Conservation (phyloP, 306 rosid genomes). For the Fragaria iinumae region DNA sequence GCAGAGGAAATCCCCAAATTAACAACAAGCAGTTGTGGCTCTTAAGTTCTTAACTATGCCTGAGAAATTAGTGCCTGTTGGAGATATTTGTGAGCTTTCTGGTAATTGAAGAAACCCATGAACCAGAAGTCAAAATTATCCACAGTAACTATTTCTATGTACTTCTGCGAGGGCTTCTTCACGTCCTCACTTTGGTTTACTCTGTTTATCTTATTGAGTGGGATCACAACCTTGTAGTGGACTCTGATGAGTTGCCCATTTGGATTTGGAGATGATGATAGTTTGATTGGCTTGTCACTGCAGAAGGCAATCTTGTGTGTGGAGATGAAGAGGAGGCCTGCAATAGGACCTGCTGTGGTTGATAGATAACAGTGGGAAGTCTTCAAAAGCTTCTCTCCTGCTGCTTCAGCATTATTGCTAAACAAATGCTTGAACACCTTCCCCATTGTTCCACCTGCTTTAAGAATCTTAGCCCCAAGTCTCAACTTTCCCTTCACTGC, state of each 20-base stretch:
- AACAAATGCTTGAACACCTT: constrained; percentile 59
- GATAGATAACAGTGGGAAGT: constrained; percentile 71
- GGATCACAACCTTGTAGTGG: constrained; percentile 62
- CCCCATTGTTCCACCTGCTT: constrained; percentile 55
- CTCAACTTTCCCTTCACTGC: constrained; percentile 76
- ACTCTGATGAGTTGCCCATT: constrained; percentile 47
- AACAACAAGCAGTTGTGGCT: not conserved
- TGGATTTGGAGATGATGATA: constrained; percentile 33
- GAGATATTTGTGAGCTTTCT: constrained; percentile 42
- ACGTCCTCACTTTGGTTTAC: constrained; percentile 43
- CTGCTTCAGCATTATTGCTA: constrained; percentile 24
- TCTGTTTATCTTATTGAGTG: constrained; percentile 37
- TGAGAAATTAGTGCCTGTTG: constrained; percentile 32
- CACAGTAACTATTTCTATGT: constrained; percentile 50
- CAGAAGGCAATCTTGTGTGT: constrained; percentile 69
- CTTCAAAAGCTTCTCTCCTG: constrained; percentile 63
- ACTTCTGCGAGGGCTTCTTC: constrained; percentile 51
- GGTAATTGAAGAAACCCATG: constrained; percentile 60
- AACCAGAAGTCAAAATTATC: constrained; percentile 69
- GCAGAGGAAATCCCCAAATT: not conserved
- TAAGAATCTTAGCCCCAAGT: constrained; percentile 66
- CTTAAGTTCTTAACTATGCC: constrained; percentile 6
- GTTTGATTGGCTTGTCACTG: constrained; percentile 68
- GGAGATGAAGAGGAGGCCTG: constrained; percentile 88
- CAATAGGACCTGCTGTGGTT: constrained; percentile 79